Base-by-base conservation (phyloP, 257 asterid genomes). In the Gentiana straminea region DNA sequence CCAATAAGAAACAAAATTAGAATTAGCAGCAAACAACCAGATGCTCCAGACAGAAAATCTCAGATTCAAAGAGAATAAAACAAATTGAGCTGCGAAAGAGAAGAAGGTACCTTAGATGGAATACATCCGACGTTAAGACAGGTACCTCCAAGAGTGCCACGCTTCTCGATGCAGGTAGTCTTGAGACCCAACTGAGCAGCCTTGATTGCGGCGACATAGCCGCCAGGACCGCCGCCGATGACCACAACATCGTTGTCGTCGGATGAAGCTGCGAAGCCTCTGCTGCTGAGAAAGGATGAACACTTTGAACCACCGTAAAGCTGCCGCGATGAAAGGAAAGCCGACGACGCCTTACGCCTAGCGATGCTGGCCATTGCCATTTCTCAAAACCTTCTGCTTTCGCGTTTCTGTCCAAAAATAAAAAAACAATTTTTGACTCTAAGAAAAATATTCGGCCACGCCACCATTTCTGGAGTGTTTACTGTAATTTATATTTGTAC, bases 181-280 rank as follows among this genome's bases (percentile, higher is more conserved):
- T 85, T 92, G 70, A 92, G 88, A 41, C 99, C 99, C 9, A 92
- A 82, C 79, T 92, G 97, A 10, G 99, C 99, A n/a, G 99, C 99
- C 77, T 92, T 92, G 64, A 92, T 92, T 35, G 99, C 99, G 50
- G 95, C 99, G 39, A 92, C 97, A 64, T 92, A 92, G 13, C 99
- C 99, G 0, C 99, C 97, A 0, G 99, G 99, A 2, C 99, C 99
- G 51, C 99, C 97, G 43, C 99, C 99, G n/a, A 92, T 77, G 6
- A 92, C 80, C 35, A 92, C 93, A 57, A 92, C 95, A 68, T 88
- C 99, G 77, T 85, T 90, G 12, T 90, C 95, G 8, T 68, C 79
- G 13, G 78, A 65, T 41, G 68, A 68, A 32, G 68, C 35, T 4
- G 76, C 69, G 52, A 72, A 76, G 2, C 76, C 76, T 49, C 79